Evolutionary conservation across 495 filamentous ascomycete species (phyloP).

Genomic region (Podospora fimiseda): DNA sequence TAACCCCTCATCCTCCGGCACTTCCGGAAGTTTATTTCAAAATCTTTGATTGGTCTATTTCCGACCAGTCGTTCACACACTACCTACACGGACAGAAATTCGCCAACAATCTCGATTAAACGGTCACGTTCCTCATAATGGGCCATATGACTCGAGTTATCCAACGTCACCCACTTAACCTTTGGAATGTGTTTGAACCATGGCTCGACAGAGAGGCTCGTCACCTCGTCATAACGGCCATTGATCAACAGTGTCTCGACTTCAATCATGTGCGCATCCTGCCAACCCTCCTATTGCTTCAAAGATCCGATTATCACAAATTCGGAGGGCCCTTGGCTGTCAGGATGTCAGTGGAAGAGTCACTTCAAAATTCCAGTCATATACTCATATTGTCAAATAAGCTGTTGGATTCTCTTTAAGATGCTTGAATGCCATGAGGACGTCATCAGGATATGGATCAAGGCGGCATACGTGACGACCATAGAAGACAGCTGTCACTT

Average conservation of each 20-base stretch:
- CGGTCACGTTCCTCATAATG: conserved; percentile 41
- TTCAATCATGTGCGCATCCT: conserved; percentile 35
- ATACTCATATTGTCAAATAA: conserved; percentile 20
- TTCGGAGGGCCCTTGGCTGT: conserved; percentile 42
- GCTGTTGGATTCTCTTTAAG: conserved; percentile 14
- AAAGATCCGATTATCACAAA: conserved; percentile 40
- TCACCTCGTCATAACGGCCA: conserved; percentile 44
- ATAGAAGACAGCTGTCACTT: conserved; percentile 9
- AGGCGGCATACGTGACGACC: conserved; percentile 11
- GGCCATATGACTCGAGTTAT: conserved; percentile 41
- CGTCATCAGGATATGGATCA: conserved; percentile 10
- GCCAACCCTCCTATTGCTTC: conserved; percentile 36
- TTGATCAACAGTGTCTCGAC: conserved; percentile 44
- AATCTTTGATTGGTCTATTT: too few species aligned
- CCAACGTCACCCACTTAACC: conserved; percentile 42
- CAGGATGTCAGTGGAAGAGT: background rate
- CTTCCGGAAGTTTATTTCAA: too few species aligned
- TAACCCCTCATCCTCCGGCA: too few species aligned
- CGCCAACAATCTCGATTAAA: conserved; percentile 23
- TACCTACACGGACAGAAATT: too few species aligned
- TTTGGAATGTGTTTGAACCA: conserved; percentile 36
- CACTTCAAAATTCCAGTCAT: background rate
- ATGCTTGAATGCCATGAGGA: conserved; percentile 10
- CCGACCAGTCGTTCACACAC: too few species aligned
- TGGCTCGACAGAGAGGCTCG: conserved; percentile 34